Evolutionary conservation across 345 rosid genomes (phyloP).

Genomic region (Eucalyptus polybractea): DNA sequence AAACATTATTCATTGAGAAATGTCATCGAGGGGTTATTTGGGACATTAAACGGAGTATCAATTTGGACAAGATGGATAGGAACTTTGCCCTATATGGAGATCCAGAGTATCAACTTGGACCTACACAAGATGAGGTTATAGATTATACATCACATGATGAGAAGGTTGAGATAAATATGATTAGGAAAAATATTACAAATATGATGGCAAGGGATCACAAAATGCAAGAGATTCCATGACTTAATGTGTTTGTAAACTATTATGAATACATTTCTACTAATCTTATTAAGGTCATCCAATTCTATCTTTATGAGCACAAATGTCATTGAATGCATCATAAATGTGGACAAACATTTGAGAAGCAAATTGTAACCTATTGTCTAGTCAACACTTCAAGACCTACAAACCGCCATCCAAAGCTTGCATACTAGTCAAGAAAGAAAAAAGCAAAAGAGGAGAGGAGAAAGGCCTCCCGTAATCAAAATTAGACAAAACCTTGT

Average conservation of each 20-base stretch:
- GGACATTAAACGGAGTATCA: too few species aligned
- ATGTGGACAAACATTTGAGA: not conserved
- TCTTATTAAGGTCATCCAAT: too few species aligned
- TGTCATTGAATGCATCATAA: not conserved
- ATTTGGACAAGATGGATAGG: not conserved
- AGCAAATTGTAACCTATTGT: not conserved
- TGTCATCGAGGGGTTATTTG: not conserved
- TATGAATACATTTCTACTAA: too few species aligned
- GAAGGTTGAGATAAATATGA: too few species aligned
- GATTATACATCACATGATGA: not conserved
- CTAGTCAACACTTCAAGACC: too few species aligned
- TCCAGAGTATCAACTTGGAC: rapidly evolving
- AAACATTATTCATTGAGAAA: not conserved
- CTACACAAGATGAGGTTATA: not conserved
- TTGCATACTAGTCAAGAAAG: too few species aligned
- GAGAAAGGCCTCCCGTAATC: not conserved
- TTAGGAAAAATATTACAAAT: too few species aligned
- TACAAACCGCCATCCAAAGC: too few species aligned
- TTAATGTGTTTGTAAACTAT: too few species aligned
- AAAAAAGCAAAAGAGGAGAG: not conserved
- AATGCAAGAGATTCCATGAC: too few species aligned
- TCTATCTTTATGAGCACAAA: not conserved
- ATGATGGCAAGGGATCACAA: too few species aligned
- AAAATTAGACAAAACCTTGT: not conserved
- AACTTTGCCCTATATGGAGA: not conserved